Base-by-base conservation (phyloP, 352 stramenopile species). In the Phytophthora quininea region DNA sequence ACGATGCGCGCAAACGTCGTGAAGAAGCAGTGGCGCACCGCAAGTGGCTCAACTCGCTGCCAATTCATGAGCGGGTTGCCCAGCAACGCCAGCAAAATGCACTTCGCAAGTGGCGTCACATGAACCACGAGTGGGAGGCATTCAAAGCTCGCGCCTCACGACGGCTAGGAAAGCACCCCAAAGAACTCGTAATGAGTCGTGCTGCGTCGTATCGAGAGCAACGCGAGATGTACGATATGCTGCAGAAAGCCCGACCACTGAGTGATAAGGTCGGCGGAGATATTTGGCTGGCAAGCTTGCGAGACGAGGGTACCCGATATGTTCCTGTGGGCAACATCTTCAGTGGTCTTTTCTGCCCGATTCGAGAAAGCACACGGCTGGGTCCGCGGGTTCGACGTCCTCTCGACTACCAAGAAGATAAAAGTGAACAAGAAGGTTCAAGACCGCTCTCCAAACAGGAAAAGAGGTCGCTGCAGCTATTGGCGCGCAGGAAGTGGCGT, bases 271-370 rank as follows among this genome's bases (percentile, higher is more conserved):
- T 96, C n/a, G 89, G 85, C 3, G 73, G 71, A 4, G 89, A 98
- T 60, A 84, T 92, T 47, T 98, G 93, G 93, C 74, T 95, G n/a
- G 96, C 97, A 70, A 95, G 75, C 46, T 66, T 98, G 27, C 82
- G 93, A 6, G 80, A 86, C 45, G 84, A 96, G 48, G 89, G 90
- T 27, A 96, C 90, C 32, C 90, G 92, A 32, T 95, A 80, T 35
- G 91, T 97, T 14, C 87, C 80, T 4, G 90, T 98, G 31, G 93
- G 93, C 3, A 98, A 98, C 57, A 96, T 98, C 60, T 98, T 98
- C 64, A 97, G 82, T 42, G 93, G 93, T 0, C 75, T 98, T 11
- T 97, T 87, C 64, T 98, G 88, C 62, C 89, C 88, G 8, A 93
- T 97, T 42, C 76, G 87, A 14, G 86, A 96, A 54, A 89, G 78